Conservation (phyloP, 208 protist species). For the Wallacemonas sp. region DNA sequence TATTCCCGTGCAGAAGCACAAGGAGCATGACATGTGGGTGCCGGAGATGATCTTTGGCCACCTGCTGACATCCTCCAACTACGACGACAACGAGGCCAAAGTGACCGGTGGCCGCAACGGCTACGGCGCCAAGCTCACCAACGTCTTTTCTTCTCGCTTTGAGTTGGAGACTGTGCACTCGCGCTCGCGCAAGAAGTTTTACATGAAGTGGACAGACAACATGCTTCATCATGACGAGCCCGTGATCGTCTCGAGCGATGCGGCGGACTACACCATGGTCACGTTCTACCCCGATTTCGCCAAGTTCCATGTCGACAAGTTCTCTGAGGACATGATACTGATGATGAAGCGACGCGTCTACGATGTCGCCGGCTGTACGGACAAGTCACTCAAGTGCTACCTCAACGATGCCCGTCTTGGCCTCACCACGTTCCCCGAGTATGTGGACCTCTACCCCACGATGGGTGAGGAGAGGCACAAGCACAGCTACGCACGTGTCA, state of each 20-base stretch:
- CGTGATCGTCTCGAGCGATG: constrained; percentile 74
- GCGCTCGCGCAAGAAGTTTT: constrained; percentile 90
- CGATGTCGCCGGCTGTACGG: constrained; percentile 98
- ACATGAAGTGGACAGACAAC: constrained; percentile 97
- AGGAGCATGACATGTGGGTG: constrained; percentile 97
- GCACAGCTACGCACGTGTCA: constrained; percentile 78
- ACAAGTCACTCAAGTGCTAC: constrained; percentile 93
- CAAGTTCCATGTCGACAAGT: constrained; percentile 94
- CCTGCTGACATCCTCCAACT: constrained; percentile 99
- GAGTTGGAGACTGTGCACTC: constrained; percentile 97
- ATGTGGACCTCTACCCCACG: constrained; percentile 96
- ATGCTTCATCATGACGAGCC: constrained; percentile 95
- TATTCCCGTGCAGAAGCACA: constrained; percentile 97
- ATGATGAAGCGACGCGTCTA: constrained; percentile 98
- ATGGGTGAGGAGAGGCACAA: constrained; percentile 84
- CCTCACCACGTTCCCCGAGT: constrained; percentile 97
- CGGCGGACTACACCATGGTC: constrained; percentile 97
- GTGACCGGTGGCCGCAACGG: constrained; percentile 96
- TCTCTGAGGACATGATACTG: constrained; percentile 97
- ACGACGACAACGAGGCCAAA: constrained; percentile 98
- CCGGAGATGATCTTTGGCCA: constrained; percentile 99
- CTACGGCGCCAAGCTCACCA: constrained; percentile 99
- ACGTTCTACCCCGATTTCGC: constrained; percentile 99
- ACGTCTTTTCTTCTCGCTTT: constrained; percentile 99
- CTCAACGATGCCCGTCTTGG: constrained; percentile 95